Evolutionary conservation across 306 rosid species (phyloP).

Genomic region (Ochetophila trinervis): DNA sequence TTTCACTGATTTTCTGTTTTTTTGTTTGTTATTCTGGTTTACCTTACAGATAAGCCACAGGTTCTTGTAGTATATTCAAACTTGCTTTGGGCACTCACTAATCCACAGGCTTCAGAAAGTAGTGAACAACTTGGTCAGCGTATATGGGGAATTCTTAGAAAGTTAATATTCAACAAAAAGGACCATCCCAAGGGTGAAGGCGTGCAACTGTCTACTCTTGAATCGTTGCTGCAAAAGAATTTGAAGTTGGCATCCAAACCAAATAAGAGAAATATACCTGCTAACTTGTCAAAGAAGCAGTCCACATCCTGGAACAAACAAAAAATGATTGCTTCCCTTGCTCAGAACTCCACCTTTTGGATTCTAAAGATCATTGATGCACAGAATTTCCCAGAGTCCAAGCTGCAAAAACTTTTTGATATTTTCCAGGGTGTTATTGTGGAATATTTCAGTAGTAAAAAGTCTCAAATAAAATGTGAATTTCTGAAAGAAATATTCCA

Average conservation of each 20-base stretch:
- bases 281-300: constrained; percentile 56
- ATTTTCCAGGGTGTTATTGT: constrained; percentile 52
- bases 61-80: constrained; percentile 71
- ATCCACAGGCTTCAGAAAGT: constrained; percentile 75
- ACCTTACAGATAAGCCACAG: constrained; percentile 70
- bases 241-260: constrained; percentile 85
- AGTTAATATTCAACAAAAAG: constrained; percentile 74
- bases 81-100: constrained; percentile 65
- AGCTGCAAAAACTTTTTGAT: constrained; percentile 51
- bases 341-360: constrained; percentile 84
- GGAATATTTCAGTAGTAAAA: constrained; percentile 62
- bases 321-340: constrained; percentile 68
- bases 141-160: constrained; percentile 86
- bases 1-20: neutral
- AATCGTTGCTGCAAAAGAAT: constrained; percentile 68
- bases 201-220: constrained; percentile 61
- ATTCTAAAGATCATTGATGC: constrained; percentile 73
- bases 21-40: constrained; percentile 11
- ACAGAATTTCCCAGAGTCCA: constrained; percentile 45
- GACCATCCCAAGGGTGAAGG: constrained; percentile 76
- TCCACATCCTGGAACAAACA: constrained; percentile 57
- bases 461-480: constrained; percentile 72
- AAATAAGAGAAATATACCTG: constrained; percentile 60
- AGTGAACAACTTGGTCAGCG: constrained; percentile 93
- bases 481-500: constrained; percentile 72